Evolutionary conservation across 768 basidiomycete genomes (phyloP), one percentile per base, ranked within the genome.

Genomic region (Rhizopogon vinicolor): DNA sequence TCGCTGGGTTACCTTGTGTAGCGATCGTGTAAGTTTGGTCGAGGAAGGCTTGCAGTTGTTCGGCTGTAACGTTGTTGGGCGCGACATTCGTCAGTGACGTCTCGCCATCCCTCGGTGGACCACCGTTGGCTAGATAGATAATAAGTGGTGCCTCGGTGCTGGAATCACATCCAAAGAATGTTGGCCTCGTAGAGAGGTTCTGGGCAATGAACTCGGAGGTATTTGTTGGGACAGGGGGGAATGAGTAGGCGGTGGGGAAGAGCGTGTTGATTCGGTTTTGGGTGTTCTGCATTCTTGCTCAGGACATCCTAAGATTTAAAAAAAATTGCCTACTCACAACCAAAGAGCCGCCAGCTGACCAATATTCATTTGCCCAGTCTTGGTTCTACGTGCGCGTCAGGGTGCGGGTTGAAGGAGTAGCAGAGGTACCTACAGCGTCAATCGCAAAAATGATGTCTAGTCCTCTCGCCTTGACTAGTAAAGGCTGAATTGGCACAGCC

Each of bases 91-190:
- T 75, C 22, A 69, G 57, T 35, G 66, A 59, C 28, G 68, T 60
- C n/a, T 69, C 59, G 18, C 72, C 65, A 50, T 73, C 67, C 45
- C 66, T 68, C 45, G 72, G 72, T 10, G 71, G 62, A 13, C 73
- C 76, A 52, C 78, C 77, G 65, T 77, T 78, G 7, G 80, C 79
- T n/a, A 82, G 61, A 67, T 84, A 84, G 54, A 82, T 71, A 45
- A 83, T 65, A 43, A 82, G 58, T 7, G 81, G 79, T 19, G 72
- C 72, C 31, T 70, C 67, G 10, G 60, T 59, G 41, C 44, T 62
- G 28, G 58, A 40, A 46, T 68, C 57, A 55, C 72, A 73, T 16
- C 72, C 74, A 55, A 74, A 74, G 65, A 75, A 72, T 22, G 68
- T 70, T 7, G 72, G 71, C 22, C 66, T 13, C 19, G 54, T 55